Conservation (phyloP, 169 alveolate genomes). For the Cryptosporidium parvum region DNA sequence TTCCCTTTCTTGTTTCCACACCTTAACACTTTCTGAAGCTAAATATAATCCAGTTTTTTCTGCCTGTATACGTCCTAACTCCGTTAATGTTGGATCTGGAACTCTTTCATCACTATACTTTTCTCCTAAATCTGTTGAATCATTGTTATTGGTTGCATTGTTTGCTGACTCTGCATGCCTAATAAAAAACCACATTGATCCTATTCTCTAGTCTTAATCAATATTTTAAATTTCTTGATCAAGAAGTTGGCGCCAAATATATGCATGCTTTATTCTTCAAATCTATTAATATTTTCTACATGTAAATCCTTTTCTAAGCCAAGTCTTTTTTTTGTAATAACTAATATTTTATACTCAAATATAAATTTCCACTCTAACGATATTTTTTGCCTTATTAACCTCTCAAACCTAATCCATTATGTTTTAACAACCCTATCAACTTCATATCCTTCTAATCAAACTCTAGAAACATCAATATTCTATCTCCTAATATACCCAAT, state of each 20-base stretch:
- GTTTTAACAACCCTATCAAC: neutral
- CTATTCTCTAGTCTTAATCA: neutral
- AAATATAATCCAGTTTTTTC: conserved; percentile 22
- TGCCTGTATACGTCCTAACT: conserved; percentile 47
- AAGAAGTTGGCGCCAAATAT: conserved; percentile 2
- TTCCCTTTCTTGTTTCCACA: conserved; percentile 46
- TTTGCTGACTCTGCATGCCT: conserved; percentile 74
- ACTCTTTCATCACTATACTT: conserved; percentile 43
- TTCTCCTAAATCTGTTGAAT: conserved; percentile 16
- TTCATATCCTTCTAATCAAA: neutral
- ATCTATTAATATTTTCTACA: neutral
- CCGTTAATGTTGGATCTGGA: conserved; percentile 62
- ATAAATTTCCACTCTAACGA: neutral
- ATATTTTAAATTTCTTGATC: neutral
- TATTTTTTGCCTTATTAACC: too few species aligned
- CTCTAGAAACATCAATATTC: neutral
- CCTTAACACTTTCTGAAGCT: conserved; percentile 4
- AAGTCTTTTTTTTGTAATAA: too few species aligned
- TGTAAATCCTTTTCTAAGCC: neutral
- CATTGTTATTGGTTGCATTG: conserved; percentile 58
- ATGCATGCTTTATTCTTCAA: neutral
- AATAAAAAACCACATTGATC: conserved; percentile 69
- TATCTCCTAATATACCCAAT: too few species aligned
- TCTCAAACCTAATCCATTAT: too few species aligned
- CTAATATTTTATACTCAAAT: too few species aligned